Conservation (phyloP, 2,329 filamentous ascomycete genomes). For the Trichoderma endophyticum region DNA sequence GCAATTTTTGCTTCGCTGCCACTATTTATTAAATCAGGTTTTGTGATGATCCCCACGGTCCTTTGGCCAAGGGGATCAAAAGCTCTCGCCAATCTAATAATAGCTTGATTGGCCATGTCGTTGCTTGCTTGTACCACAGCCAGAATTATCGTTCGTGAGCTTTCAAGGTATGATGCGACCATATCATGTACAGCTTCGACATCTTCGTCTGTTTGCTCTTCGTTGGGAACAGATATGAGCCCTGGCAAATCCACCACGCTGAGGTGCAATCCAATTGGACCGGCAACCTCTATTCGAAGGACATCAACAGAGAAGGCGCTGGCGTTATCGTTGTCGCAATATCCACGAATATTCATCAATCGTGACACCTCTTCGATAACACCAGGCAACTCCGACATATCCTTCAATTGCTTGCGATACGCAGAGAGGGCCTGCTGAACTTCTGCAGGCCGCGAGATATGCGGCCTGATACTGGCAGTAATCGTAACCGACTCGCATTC, state of each 20-base stretch:
- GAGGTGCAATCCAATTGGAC: not conserved
- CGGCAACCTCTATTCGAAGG: not conserved
- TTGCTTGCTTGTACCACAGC: not conserved
- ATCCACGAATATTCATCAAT: not conserved
- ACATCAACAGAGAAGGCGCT: not conserved
- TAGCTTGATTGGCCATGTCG: not conserved
- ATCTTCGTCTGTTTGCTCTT: not conserved
- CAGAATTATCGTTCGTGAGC: not conserved
- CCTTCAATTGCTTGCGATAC: not conserved
- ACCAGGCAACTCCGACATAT: not conserved
- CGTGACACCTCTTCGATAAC: not conserved
- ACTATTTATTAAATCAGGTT: not conserved
- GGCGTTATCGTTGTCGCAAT: not conserved
- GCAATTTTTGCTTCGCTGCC: not conserved
- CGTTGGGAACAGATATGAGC: not conserved
- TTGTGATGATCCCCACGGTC: not conserved
- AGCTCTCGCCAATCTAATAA: not conserved
- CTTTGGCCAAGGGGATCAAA: not conserved
- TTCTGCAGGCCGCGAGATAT: not conserved
- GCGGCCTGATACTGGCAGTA: not conserved
- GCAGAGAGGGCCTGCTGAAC: not conserved
- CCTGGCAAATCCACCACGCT: conserved; percentile 7
- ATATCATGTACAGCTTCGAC: not conserved
- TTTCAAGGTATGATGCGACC: not conserved
- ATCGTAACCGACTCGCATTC: not conserved